These are phyloP conservation scores for Phanerodontia chrysosporium DNA, from an alignment of 768 basidiomycete genomes.

Conservation along the genomic window DNA sequence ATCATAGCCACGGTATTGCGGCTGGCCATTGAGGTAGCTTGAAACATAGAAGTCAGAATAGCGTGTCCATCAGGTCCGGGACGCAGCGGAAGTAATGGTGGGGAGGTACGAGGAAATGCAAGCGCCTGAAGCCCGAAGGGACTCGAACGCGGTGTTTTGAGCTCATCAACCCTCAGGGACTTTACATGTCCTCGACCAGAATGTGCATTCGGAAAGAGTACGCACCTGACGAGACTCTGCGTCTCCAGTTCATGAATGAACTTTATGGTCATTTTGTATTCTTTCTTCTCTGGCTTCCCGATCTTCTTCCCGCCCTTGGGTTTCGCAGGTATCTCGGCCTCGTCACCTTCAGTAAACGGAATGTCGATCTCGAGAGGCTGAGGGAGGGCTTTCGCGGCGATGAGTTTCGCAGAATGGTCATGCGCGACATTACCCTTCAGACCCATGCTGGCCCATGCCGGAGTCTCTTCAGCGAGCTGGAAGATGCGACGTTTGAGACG, in stretches of 20 bases:
- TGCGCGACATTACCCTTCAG: slow-evolving; percentile 42
- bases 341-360: slow-evolving; percentile 43
- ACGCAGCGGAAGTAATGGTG: background rate
- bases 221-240: slow-evolving; percentile 35
- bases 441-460: slow-evolving; percentile 37
- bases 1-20: slow-evolving; percentile 40
- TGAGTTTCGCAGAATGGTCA: slow-evolving; percentile 42
- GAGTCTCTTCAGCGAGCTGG: slow-evolving; percentile 41
- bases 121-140: slow-evolving; percentile 13
- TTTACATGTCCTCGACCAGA: slow-evolving; percentile 6
- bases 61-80: background rate
- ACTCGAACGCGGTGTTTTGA: slow-evolving; percentile 8
- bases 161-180: slow-evolving; percentile 12
- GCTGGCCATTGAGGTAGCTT: slow-evolving; percentile 45
- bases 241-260: slow-evolving; percentile 43
- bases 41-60: slow-evolving; percentile 3
- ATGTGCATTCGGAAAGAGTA: background rate
- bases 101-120: slow-evolving; percentile 8
- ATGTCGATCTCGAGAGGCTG: slow-evolving; percentile 38
- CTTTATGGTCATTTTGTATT: slow-evolving; percentile 41
- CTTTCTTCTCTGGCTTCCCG: slow-evolving; percentile 24
- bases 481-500: slow-evolving; percentile 45
- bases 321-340: slow-evolving; percentile 24
- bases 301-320: slow-evolving; percentile 23
- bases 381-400: slow-evolving; percentile 36